Evolutionary conservation across 176 grass and related monocot species (phyloP), one percentile per base, ranked within the genome.

Genomic region (Oryza glaberrima): DNA sequence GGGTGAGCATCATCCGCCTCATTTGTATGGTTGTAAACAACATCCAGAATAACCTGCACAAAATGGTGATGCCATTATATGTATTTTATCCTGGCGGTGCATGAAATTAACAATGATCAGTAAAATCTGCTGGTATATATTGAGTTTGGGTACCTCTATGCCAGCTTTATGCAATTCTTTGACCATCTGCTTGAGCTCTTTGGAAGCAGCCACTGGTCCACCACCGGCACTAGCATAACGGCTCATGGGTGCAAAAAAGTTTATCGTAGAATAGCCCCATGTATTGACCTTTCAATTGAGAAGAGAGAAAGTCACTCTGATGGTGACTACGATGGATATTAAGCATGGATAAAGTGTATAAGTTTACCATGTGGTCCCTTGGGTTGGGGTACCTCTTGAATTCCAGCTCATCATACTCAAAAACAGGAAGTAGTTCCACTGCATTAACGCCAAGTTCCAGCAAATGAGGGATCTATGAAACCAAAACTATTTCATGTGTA

Each of bases 231-330:
- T 96, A 75, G 96, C 96, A 94, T 99, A 99, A 67, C 93, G 96
- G 79, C 88, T 94, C 96, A 99, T 99, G 11, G 93, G 93, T n/a
- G 96, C 91, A 92, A 99, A 99, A 94, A 99, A 94, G 67, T 99
- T 99, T 13, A 99, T n/a, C 16, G 96, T 99, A 54, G 96, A 99
- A 79, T 99, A 99, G 32, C 93, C 96, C 96, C 96, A 99, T 67
- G 96, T 99, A 88, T 99, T 99, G 60, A 99, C 86, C 96, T 98
- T 87, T 3, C 23, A 89, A 88, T 83, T 82, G 17, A 81, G 56
- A 82, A 84, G 28, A 70, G 41, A 64, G 52, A 26, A 74, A 79
- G 79, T 91, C 72, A 82, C 44, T 23, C 40, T 22, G 75, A 5
- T 64, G 45, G 58, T 79, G 52, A 51, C 61, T 75, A 19, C 46